A percentile compares a stretch with the other conserved stretches of the same genome.
Conservation (phyloP, 345 rosid species). For the Isatis tinctoria region DNA sequence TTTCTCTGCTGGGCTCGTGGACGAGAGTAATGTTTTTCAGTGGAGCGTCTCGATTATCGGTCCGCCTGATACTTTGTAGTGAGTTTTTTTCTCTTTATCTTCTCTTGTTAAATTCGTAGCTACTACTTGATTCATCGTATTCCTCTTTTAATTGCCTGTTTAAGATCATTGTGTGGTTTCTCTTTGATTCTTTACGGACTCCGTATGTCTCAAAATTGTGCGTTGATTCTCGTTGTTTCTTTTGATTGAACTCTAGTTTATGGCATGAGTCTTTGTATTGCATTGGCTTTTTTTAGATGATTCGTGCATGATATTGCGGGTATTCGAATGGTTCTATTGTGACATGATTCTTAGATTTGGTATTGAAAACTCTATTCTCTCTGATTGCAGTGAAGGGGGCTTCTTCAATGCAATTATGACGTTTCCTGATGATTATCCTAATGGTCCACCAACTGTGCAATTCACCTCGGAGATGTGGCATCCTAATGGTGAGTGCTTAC, state of each 20-base stretch:
- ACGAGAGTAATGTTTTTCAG: conserved; percentile 66
- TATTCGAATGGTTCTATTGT: background rate
- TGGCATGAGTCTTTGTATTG: background rate
- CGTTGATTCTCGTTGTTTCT: background rate
- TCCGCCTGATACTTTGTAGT: conserved; percentile 87
- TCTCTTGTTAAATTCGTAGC: background rate
- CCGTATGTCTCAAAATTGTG: background rate
- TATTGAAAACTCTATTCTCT: background rate
- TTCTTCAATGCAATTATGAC: conserved; percentile 79
- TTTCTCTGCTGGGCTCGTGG: conserved; percentile 88
- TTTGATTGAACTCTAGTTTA: background rate
- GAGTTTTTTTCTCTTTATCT: conserved; percentile 22
- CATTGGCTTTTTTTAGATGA: background rate
- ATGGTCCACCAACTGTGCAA: conserved; percentile 70
- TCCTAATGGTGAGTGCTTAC: conserved; percentile 62
- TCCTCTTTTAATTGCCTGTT: background rate
- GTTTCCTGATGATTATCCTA: conserved; percentile 66
- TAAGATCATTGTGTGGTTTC: background rate
- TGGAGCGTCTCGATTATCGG: conserved; percentile 90
- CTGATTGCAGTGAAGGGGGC: conserved; percentile 71
- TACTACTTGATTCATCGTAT: background rate
- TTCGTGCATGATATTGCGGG: background rate
- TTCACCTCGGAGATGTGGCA: conserved; percentile 89
- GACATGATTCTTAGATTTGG: background rate
- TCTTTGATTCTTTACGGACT: background rate